Evolutionary conservation across 495 filamentous ascomycete species (phyloP), one percentile per base, ranked within the genome.

Genomic region (Astrothelium subdiscretum): DNA sequence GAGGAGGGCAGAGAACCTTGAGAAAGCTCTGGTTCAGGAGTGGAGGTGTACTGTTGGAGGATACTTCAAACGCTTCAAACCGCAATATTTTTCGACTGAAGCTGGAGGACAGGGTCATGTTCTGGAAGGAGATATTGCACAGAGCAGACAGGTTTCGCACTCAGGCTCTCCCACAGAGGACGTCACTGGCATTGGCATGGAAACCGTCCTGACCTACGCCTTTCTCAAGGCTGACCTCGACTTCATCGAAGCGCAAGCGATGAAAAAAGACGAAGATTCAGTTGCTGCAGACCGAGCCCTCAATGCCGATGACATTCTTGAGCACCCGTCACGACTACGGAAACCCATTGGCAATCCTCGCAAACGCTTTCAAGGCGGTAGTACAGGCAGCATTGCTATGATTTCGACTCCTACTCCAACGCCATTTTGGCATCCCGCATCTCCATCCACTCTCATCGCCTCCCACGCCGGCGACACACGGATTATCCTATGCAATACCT

Each of bases 381-480:
- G 89, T 59, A 98, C 94, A 4, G 90, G 88, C 31, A 94, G 87
- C 42, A 76, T 96, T 22, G 92, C 87, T 0, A 80, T 98, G 61
- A 90, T 98, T 62, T 94, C 90, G 2, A 96, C 94, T 0, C 90
- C 92, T 0, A 96, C 87, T 0, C 86, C 91, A 0, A 85, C 87
- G 0, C 94, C 94, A 1, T 98, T 94, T 74, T 98, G 94, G 94
- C 88, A 97, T 69, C 94, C 94, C 1, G 80, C 84, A 1, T 85
- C 89, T 2, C 85, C 89, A 10, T 88, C 87, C 1, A 92, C 90
- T 11, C 75, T 98, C 27, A 73, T 95, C n/a, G 85, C 89, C 29
- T 87, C 90, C 5, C 94, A 98, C 71, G 89, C 96, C 13, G 94
- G 94, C 62, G 94, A 98, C 71, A 97, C 92, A 0, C 84, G 92